Conservation (phyloP, 345 rosid species). For the Zanthoxylum bungeanum region DNA sequence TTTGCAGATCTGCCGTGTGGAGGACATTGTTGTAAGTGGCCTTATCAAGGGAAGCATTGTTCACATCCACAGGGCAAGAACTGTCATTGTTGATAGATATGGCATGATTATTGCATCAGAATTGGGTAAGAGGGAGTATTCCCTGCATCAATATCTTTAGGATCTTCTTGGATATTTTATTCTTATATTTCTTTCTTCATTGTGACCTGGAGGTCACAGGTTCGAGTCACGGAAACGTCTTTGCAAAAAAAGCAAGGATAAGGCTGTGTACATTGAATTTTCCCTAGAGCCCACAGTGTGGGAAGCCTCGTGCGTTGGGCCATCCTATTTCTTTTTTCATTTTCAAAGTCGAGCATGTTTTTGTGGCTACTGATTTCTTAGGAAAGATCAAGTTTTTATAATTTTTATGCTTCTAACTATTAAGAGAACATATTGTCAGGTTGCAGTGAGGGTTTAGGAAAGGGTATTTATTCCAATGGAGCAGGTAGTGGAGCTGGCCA, state of each 20-base stretch:
- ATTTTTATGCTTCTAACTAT: conserved; percentile 22
- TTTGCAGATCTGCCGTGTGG: conserved; percentile 88
- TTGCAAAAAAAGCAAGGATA: too few relatives aligned
- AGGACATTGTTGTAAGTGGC: conserved; percentile 90
- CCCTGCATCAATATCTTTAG: conserved; percentile 9
- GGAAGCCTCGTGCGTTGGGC: too few relatives aligned
- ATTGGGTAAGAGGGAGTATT: conserved; percentile 52
- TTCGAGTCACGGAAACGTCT: too few relatives aligned
- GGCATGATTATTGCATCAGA: conserved; percentile 82
- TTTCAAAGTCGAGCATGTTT: conserved; percentile 15
- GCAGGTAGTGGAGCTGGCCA: conserved; percentile 99
- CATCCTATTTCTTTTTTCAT: conserved; percentile 13
- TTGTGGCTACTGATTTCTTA: conserved; percentile 10
- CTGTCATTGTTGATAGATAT: conserved; percentile 58
- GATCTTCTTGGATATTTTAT: conserved; percentile 6
- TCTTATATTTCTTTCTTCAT: too few relatives aligned
- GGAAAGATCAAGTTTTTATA: neutral
- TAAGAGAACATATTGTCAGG: conserved; percentile 42
- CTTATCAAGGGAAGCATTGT: conserved; percentile 82
- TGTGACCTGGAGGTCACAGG: too few relatives aligned
- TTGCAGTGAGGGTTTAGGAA: conserved; percentile 85
- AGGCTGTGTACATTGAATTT: too few relatives aligned
- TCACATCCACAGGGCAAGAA: conserved; percentile 92
- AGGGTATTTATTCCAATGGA: conserved; percentile 78
- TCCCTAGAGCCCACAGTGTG: too few relatives aligned